Base-by-base conservation (phyloP, 441 rosid species). In the Erodium trifolium region DNA sequence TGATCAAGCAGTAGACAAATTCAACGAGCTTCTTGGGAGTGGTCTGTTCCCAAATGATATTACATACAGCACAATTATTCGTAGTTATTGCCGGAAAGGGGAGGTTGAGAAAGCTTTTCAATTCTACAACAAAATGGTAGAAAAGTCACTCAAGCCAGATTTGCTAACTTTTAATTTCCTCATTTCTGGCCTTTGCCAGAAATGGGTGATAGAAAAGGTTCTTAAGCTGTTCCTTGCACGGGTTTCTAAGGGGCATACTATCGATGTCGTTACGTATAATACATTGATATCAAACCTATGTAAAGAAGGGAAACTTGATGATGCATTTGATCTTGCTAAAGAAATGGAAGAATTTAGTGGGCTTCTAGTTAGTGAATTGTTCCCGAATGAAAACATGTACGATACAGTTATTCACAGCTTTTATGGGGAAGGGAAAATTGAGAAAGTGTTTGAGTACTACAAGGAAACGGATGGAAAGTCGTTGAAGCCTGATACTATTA, bases 231-330 rank as follows among this genome's bases (percentile, higher is more conserved):
- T 93, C 1, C 78, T 37, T 27, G 82, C 78, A 34, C 87, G 91
- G 91, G 78, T 68, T 53, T 70, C 63, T 71, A 81, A 84, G 77
- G 94, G 96, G 60, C 68, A 88, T 31, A 55, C 69, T 43, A 94
- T 93, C 0, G 94, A 93, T 76, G 84, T 88, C 12, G 96, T 88
- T 65, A 93, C 93, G 73, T 93, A 93, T 67, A 85, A 93, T 72
- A 88, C 97, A 0, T 76, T 93, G 11, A 80, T 93, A 65, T 76
- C 93, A 75, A 92, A 97, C 62, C 81, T 86, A 17, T 93, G 91
- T 71, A 87, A 79, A 68, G 83, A 83, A 71, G 75, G 91, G 71
- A 86, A 85, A 78, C 81, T 92, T 60, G 68, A 69, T 47, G 97
- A 90, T 81, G 98, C 97, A 65, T 84, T 85, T 74, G 80, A 80